Conservation (phyloP, 495 filamentous ascomycete genomes). For the Aspergillus biplanus region DNA sequence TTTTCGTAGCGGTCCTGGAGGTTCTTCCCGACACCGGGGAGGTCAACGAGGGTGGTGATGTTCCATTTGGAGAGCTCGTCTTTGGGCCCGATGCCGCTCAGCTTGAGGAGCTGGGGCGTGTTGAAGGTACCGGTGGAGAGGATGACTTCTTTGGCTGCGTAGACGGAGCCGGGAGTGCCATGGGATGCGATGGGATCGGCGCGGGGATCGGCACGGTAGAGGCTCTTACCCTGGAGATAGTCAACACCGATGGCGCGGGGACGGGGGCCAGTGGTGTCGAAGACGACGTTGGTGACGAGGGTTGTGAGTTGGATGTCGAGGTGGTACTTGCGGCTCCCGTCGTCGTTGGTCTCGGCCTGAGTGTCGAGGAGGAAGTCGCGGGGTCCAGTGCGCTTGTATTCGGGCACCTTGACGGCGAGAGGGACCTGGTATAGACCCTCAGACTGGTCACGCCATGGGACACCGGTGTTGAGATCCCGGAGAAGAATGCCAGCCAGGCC, state of each 20-base stretch:
- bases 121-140: conserved; percentile 65
- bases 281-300: conserved; percentile 62
- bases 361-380: conserved; percentile 57
- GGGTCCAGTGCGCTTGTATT: conserved; percentile 52
- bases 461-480: conserved; percentile 55
- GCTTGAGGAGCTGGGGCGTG: conserved; percentile 67
- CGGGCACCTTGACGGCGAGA: conserved; percentile 44
- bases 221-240: conserved; percentile 59
- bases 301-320: conserved; percentile 63
- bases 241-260: conserved; percentile 65
- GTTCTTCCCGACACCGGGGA: conserved; percentile 68
- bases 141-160: conserved; percentile 60
- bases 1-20: conserved; percentile 69
- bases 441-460: conserved; percentile 37
- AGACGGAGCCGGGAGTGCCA: conserved; percentile 40
- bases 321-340: conserved; percentile 47
- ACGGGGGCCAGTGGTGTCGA: conserved; percentile 45
- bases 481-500: conserved; percentile 47
- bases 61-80: conserved; percentile 47
- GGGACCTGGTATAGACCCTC: conserved; percentile 55
- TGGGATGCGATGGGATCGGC: conserved; percentile 18
- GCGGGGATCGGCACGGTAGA: conserved; percentile 63
- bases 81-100: conserved; percentile 64
- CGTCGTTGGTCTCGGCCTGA: background rate
- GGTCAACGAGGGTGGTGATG: conserved; percentile 56